Base-by-base conservation (phyloP, 768 basidiomycete species). In the Mrakia blollopis region DNA sequence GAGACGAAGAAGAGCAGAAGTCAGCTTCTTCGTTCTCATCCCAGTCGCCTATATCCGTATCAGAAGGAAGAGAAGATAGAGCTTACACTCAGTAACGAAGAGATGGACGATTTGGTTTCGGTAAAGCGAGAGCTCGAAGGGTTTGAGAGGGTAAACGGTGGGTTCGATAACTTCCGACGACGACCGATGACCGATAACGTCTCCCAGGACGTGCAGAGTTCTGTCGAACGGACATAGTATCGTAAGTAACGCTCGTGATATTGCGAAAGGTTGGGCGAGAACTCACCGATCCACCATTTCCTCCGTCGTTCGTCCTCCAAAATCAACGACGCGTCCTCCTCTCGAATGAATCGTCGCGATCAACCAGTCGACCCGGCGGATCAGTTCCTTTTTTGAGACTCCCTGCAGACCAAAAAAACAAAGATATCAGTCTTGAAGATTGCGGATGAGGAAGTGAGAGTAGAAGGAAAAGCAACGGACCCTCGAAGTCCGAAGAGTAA, bases 81-180 rank as follows among this genome's bases (percentile, higher is more conserved):
- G n/a, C 41, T 78, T 30, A 7, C 78, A 70, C 60, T 81, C 81
- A 4, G 78, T 74, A 41, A 81, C 79, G 61, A 81, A 81, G 18
- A 80, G 74, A 61, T 81, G 81, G 21, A 80, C 78, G 71, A 79
- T 77, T 75, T 79, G 77, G 69, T 81, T 81, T 14, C 81, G 78
- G 73, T 80, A 80, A 67, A 80, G 80, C 14, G 78, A 78, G 6
- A 81, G 78, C 63, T 80, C 79, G 78, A 81, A 79, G 3, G 79
- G 78, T 18, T 73, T 75, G 18, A 75, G n/a, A 1, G 81, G 76
- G 65, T 73, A 80, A 47, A 77, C 80, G 8, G 81, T 81, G 39
- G 77, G 70, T 52, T 81, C 81, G 60, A 81, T 73, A 11, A 81
- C 74, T 30, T 79, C 79, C 9, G 37, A 60, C 57, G 67, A n/a